Conservation (phyloP, 768 basidiomycete species). For the Chiua virens region DNA sequence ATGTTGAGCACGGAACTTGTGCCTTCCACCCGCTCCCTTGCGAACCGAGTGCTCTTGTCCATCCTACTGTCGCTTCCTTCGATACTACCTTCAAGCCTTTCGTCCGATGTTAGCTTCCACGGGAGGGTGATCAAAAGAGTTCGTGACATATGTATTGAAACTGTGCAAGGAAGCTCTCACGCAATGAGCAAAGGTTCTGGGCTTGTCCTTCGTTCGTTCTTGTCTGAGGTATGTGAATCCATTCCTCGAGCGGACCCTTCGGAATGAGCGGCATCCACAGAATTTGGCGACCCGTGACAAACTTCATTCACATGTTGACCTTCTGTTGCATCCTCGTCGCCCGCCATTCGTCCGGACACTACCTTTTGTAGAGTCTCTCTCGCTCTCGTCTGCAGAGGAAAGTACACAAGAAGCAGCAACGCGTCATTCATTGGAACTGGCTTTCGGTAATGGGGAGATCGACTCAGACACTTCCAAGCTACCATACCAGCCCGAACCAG, state of each 20-base stretch:
- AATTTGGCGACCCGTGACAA: conserved; percentile 12
- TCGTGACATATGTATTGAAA: conserved; percentile 46
- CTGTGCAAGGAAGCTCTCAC: conserved; percentile 54
- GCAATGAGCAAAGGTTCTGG: conserved; percentile 62
- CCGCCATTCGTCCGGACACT: conserved; percentile 72
- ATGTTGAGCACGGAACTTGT: conserved; percentile 53
- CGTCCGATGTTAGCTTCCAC: conserved; percentile 52
- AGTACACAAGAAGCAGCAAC: conserved; percentile 57
- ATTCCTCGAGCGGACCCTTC: not conserved
- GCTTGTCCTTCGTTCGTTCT: conserved; percentile 48
- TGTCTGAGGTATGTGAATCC: conserved; percentile 30
- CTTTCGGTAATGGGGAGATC: conserved; percentile 9
- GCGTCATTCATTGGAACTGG: conserved; percentile 43
- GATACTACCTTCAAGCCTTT: conserved; percentile 54
- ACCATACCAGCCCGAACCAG: not conserved
- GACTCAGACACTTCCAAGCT: not conserved
- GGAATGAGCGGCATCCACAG: conserved; percentile 12
- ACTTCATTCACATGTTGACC: conserved; percentile 46
- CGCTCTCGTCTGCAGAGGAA: conserved; percentile 64
- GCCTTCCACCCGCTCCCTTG: conserved; percentile 55
- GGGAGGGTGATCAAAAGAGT: conserved; percentile 44
- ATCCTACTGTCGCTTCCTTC: conserved; percentile 56
- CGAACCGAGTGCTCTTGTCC: conserved; percentile 57
- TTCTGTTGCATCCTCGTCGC: conserved; percentile 75
- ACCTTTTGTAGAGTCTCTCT: conserved; percentile 60